Evolutionary conservation across 75 land plant species (phyloP).

Genomic region (Sequoia sempervirens): DNA sequence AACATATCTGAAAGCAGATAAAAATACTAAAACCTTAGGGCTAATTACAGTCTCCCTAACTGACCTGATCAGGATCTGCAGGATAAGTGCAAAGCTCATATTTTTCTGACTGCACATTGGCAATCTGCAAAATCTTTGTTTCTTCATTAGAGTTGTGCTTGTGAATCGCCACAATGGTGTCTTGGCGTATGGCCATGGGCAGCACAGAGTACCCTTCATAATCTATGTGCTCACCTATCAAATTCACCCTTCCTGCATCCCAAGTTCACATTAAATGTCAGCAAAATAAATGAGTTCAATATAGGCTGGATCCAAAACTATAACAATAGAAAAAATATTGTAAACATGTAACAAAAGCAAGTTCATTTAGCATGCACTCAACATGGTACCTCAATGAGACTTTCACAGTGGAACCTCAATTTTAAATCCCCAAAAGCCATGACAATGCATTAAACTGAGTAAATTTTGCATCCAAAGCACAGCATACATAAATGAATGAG

Average conservation of each 20-base stretch:
- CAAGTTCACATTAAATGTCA: background rate
- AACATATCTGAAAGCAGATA: background rate
- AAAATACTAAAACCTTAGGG: background rate
- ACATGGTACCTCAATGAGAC: background rate
- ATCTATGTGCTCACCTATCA: slow-evolving; percentile 97
- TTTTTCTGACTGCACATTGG: slow-evolving; percentile 66
- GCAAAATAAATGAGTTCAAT: background rate
- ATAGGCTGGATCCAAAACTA: background rate
- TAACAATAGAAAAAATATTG: background rate
- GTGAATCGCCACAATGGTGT: slow-evolving; percentile 89
- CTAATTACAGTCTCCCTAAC: background rate
- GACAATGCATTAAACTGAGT: background rate
- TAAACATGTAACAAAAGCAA: background rate
- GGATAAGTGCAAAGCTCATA: slow-evolving; percentile 66
- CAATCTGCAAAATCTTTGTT: slow-evolving; percentile 54
- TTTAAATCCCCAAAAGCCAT: background rate
- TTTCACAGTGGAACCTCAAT: background rate
- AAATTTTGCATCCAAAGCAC: background rate
- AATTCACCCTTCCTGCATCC: slow-evolving; percentile 81
- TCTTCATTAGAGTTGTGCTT: slow-evolving; percentile 32
- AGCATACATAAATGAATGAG: background rate
- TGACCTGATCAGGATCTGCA: slow-evolving; percentile 85
- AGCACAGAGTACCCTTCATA: slow-evolving; percentile 97
- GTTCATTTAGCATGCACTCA: background rate
- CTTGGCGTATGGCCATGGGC: slow-evolving; percentile 98